These are phyloP conservation scores for Ramichloridium luteum DNA, from an alignment of 2,329 filamentous ascomycete genomes.

Conservation along the genomic window DNA sequence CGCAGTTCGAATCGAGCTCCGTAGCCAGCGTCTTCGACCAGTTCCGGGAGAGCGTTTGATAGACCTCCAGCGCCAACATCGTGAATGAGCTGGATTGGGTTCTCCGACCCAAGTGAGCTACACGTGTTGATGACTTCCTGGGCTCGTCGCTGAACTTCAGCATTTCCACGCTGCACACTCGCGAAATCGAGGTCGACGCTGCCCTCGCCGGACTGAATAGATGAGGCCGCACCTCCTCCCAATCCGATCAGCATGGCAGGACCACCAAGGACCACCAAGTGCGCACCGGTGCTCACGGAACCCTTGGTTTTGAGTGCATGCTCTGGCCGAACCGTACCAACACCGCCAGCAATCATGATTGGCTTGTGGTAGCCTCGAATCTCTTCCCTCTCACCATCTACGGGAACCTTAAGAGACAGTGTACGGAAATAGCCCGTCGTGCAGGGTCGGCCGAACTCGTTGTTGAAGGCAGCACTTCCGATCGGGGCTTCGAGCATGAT, in stretches of 20 bases:
- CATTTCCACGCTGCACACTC: conserved; percentile 92
- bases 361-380: conserved; percentile 93
- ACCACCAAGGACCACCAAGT: conserved; percentile 84
- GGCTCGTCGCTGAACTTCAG: conserved; percentile 86
- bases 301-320: conserved; percentile 76
- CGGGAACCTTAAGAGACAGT: conserved; percentile 56
- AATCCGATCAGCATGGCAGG: conserved; percentile 97
- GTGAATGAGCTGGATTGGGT: conserved; percentile 92
- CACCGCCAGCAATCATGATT: conserved; percentile 93
- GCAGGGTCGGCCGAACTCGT: conserved; percentile 87
- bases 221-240: conserved; percentile 88
- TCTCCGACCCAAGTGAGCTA: conserved; percentile 67
- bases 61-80: conserved; percentile 91
- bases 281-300: conserved; percentile 74
- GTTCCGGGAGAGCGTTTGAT: conserved; percentile 71
- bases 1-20: conserved; percentile 91
- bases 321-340: conserved; percentile 81
- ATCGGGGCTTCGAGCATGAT: conserved; percentile 98
- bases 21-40: conserved; percentile 82
- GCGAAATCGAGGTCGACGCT: conserved; percentile 92
- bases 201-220: conserved; percentile 73
- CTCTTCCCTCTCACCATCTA: conserved; percentile 52
- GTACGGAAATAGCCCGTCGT: conserved; percentile 87
- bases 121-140: conserved; percentile 98
- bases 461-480: conserved; percentile 90